A percentile compares a stretch with the other conserved stretches of the same genome.
phyloP scores from a whole-genome alignment of 306 rosid genomes.

The Medicago truncatula region MtrunA17r5.0-ANR NC_053049.1:39134501-39135000 shows the following conservation, averaged over 20 bases:
- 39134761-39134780: background rate
- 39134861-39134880: background rate
- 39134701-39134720: background rate
- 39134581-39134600: too few relatives aligned
- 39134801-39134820: background rate
- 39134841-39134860: background rate
- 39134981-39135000: slow-evolving; percentile 55
- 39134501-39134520: background rate
- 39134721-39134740: background rate
- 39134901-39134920: background rate
- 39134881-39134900: background rate
- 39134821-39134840: background rate
- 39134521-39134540: background rate
- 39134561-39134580: background rate
- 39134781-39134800: background rate
- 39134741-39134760: background rate
- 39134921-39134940: slow-evolving; percentile 34
- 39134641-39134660: background rate
- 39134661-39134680: background rate
- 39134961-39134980: slow-evolving; percentile 30
- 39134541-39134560: background rate
- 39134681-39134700: background rate
- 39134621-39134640: background rate
- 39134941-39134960: slow-evolving; percentile 69
- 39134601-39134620: background rate